These are phyloP conservation scores for Trichoderma gracile DNA, from an alignment of 2,329 filamentous ascomycete genomes.

Conservation along the genomic window DNA sequence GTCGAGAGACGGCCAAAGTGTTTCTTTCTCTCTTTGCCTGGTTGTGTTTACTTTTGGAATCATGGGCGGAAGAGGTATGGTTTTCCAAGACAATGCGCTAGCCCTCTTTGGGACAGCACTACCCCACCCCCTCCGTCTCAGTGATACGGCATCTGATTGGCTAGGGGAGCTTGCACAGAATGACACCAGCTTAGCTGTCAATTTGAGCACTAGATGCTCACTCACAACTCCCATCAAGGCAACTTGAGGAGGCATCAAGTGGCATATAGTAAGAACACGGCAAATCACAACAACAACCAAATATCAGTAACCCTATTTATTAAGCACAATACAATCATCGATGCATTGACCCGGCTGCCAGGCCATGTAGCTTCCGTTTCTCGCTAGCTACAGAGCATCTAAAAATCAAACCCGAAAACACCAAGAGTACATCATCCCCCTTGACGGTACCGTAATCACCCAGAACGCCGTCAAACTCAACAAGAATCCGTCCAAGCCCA, in stretches of 20 bases:
- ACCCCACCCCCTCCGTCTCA: constrained; percentile 26
- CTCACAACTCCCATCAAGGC: too few species aligned
- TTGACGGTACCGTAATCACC: constrained; percentile 30
- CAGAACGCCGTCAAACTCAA: constrained; percentile 36
- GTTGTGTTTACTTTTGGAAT: constrained; percentile 25
- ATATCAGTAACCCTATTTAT: not conserved
- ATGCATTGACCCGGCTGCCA: not conserved
- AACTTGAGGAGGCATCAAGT: too few species aligned
- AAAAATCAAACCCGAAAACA: constrained; percentile 32
- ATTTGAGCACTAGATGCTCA: too few species aligned
- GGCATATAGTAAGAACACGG: too few species aligned
- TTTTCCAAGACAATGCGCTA: constrained; percentile 22
- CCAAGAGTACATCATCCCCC: constrained; percentile 34
- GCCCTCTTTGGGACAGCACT: not conserved
- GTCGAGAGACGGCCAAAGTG: constrained; percentile 20
- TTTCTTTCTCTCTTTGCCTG: constrained; percentile 4
- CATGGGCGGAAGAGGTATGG: constrained; percentile 18
- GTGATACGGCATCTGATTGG: constrained; percentile 14
- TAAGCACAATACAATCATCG: not conserved
- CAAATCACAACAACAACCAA: too few species aligned
- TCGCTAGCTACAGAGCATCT: constrained; percentile 32
- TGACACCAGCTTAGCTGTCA: too few species aligned
- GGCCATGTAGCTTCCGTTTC: constrained; percentile 35
- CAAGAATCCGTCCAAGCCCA: constrained; percentile 37
- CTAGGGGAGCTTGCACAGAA: constrained; percentile 5